A percentile compares a stretch with the other conserved stretches of the same genome.
Conservation (phyloP, 2,329 filamentous ascomycete genomes). For the Whalleya microplaca region DNA sequence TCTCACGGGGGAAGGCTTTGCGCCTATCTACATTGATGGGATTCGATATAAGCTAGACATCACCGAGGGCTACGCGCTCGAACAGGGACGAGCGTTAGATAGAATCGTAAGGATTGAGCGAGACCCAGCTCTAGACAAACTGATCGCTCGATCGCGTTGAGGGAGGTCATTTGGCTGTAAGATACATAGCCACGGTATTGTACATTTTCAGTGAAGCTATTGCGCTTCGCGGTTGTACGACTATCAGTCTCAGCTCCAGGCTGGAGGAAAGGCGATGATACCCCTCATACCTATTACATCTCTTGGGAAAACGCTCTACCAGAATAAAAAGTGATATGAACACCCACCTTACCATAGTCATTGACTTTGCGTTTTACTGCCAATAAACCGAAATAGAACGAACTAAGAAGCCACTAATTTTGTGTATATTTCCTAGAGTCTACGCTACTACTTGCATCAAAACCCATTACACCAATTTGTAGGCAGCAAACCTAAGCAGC, state of each 20-base stretch:
- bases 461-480: too few relatives aligned
- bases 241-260: background rate
- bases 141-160: conserved; percentile 5
- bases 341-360: background rate
- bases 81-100: conserved; percentile 62
- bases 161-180: background rate
- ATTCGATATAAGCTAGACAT: conserved; percentile 62
- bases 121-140: conserved; percentile 20
- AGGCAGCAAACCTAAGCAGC: too few relatives aligned
- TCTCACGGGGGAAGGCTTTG: conserved; percentile 61
- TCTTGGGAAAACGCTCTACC: background rate
- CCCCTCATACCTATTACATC: background rate
- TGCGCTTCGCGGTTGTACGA: background rate
- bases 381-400: too few relatives aligned
- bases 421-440: too few relatives aligned
- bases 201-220: background rate
- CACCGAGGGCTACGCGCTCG: conserved; percentile 59
- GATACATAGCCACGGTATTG: background rate
- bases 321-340: background rate
- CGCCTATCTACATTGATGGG: conserved; percentile 51
- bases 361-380: background rate
- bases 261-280: background rate
- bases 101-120: conserved; percentile 49
- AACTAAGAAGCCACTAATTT: too few relatives aligned
- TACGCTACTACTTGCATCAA: too few relatives aligned